phyloP scores from a whole-genome alignment of 768 basidiomycete species.

The Trametes elegans region DNA sequence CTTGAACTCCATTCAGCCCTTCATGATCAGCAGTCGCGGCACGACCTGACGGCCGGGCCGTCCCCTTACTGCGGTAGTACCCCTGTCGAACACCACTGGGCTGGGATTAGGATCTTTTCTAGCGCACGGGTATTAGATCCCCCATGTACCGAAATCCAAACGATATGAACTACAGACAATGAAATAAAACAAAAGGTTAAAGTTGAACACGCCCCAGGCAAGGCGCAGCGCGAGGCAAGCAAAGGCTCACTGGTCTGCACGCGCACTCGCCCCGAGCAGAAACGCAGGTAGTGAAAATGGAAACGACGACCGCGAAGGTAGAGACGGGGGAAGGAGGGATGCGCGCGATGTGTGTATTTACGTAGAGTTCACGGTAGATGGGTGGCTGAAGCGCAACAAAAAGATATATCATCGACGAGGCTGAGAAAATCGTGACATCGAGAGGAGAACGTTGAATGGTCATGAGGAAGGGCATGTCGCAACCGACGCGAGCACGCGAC shows the following conservation, averaged over 20 bases:
- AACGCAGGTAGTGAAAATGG: slow-evolving; percentile 1
- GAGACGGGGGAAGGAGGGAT: slow-evolving; percentile 16
- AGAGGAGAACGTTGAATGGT: slow-evolving; percentile 21
- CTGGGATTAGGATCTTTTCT: slow-evolving; percentile 15
- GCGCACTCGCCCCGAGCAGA: slow-evolving; percentile 12
- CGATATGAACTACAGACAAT: slow-evolving; percentile 36
- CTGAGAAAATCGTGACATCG: slow-evolving; percentile 27
- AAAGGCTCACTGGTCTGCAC: slow-evolving; percentile 18
- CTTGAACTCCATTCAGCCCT: too few species aligned
- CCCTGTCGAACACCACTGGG: too few species aligned
- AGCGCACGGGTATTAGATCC: slow-evolving; percentile 36
- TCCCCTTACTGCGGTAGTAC: too few species aligned
- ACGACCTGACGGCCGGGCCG: too few species aligned
- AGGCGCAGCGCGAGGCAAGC: slow-evolving; percentile 12
- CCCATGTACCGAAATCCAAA: slow-evolving; percentile 34
- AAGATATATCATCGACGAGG: slow-evolving; percentile 22
- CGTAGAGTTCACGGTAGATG: slow-evolving; percentile 20
- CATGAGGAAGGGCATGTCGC: slow-evolving; percentile 12
- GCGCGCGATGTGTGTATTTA: slow-evolving; percentile 20
- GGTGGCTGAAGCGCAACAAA: slow-evolving; percentile 19
- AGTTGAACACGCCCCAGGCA: slow-evolving; percentile 13
- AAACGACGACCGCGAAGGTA: neutral
- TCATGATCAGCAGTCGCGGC: too few species aligned
- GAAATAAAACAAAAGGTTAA: slow-evolving; percentile 23
- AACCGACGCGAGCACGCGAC: neutral